These are phyloP conservation scores for Cystobasidium pallidum DNA, from an alignment of 1,284 basidiomycete species.

Conservation along the genomic window DNA sequence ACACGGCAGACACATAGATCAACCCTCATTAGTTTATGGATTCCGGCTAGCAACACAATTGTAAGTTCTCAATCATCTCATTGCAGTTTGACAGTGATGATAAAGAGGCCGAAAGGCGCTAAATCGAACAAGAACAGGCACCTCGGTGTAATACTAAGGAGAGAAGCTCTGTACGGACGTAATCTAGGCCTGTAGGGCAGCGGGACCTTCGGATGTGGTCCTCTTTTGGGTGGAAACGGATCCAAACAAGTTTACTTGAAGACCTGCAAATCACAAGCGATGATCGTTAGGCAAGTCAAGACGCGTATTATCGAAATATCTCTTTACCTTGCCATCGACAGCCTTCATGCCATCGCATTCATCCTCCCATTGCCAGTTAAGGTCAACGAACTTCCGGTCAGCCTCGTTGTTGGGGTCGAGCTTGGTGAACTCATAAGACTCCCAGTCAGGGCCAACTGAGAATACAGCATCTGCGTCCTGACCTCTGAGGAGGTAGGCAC, in stretches of 20 bases:
- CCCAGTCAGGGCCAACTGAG: constrained; percentile 78
- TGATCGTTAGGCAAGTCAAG: background rate
- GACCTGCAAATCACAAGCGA: constrained; percentile 10
- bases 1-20: too few species aligned
- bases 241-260: constrained; percentile 17
- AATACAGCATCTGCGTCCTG: constrained; percentile 49
- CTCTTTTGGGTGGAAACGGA: background rate
- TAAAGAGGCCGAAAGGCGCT: background rate
- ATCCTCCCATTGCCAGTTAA: constrained; percentile 85
- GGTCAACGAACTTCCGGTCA: constrained; percentile 87
- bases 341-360: constrained; percentile 80
- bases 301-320: background rate
- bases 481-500: constrained; percentile 81
- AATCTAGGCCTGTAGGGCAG: background rate
- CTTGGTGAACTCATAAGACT: constrained; percentile 80
- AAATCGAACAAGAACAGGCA: background rate
- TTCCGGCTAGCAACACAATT: too few species aligned
- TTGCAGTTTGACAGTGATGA: background rate
- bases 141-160: background rate
- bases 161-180: background rate
- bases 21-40: too few species aligned
- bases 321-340: constrained; percentile 68
- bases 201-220: background rate
- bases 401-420: constrained; percentile 64
- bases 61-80: background rate